Percentiles rank a stretch among this genome's conserved stretches.
These are phyloP conservation scores for Salix suchowensis DNA, from an alignment of 345 rosid genomes.

Conservation along the genomic window DNA sequence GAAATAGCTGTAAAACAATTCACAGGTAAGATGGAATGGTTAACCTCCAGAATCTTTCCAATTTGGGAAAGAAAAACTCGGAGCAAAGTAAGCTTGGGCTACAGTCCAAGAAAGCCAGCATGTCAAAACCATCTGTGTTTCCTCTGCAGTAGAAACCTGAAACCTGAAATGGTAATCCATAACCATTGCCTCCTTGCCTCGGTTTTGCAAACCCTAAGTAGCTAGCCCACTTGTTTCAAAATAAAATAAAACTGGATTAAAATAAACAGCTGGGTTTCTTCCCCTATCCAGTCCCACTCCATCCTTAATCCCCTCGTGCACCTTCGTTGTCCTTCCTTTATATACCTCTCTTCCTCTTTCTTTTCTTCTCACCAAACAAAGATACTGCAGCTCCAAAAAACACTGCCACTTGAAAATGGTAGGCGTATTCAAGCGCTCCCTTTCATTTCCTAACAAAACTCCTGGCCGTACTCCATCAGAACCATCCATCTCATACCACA, in stretches of 20 bases:
- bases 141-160: conserved; percentile 16
- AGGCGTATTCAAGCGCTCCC: conserved; percentile 50
- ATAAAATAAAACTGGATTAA: neutral
- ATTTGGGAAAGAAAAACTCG: neutral
- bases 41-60: neutral
- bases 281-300: conserved; percentile 18
- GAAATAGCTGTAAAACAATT: too few relatives aligned
- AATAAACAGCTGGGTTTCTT: conserved; percentile 22
- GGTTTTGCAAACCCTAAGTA: neutral
- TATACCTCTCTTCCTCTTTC: neutral
- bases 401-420: conserved; percentile 9
- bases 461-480: conserved; percentile 27
- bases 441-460: conserved; percentile 49
- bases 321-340: conserved; percentile 5
- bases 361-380: neutral
- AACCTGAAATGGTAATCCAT: conserved; percentile 13
- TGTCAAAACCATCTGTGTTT: conserved; percentile 18
- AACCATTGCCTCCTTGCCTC: neutral
- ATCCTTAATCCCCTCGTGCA: conserved; percentile 15
- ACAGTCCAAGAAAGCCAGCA: conserved; percentile 11
- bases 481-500: conserved; percentile 42
- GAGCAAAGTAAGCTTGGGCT: neutral
- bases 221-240: neutral
- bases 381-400: neutral
- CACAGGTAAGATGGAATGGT: neutral